Evolutionary conservation across 1,139 yeast species (phyloP), one percentile per base, ranked within the genome.

Genomic region (Diutina sp.): DNA sequence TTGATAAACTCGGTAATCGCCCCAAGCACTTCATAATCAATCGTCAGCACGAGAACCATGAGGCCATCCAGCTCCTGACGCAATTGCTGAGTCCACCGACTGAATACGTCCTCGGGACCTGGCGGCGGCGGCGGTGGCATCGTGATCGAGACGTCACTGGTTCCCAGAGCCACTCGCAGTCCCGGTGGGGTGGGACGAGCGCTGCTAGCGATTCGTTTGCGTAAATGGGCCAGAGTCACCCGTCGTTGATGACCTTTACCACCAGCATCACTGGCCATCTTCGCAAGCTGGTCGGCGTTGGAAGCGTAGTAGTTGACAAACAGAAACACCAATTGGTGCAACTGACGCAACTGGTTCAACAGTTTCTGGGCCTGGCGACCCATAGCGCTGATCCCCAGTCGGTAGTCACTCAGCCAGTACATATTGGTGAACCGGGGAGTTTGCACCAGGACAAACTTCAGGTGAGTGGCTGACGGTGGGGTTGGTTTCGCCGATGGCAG

Each of bases 371-470:
- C 66, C 60, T 76, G 79, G 2, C 61, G 59, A 21, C 67, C 62
- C 46, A 77, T 62, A 52, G 60, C 63, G 35, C 68, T 70, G 21
- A 76, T 69, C 2, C 79, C 78, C 4, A 73, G 63, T 47, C 63
- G 65, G 60, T 71, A 74, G 65, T 77, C 81, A 4, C 78, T 65
- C 6, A 79, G 71, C 79, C 80, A 77, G 65, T 72, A 76, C 47
- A 62, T 52, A 59, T 73, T 72, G 58, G 74, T 32, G 28, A 50
- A 50, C 12, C 32, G 41, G n/a, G 21, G 21, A 3, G 12, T 30
- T 38, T 38, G 32, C 5, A 32, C 21, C 14, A 38, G 18, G n/a
- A 21, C 53, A 32, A 32, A 50, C 29, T 30, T 50, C 44, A 50
- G 53, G 32, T 50, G 53, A 16, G 29, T 9, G 14, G 50, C 9